Base-by-base conservation (phyloP, 495 filamentous ascomycete genomes). In the Cetradonia linearis region DNA sequence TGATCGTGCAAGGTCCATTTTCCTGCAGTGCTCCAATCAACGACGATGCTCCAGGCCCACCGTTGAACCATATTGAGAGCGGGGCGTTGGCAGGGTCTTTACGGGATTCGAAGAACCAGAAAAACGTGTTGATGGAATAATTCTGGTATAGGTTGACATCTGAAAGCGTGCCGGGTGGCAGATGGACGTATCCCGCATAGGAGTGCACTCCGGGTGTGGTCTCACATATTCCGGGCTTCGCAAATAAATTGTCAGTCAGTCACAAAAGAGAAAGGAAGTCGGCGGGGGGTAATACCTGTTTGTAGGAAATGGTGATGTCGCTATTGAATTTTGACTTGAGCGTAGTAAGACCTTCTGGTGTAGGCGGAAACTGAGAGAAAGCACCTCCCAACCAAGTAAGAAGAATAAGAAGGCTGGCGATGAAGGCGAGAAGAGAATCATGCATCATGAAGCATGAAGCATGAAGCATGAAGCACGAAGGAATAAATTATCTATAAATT, bases 11-110 rank as follows among this genome's bases (percentile, higher is more conserved):
- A 3, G 83, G 83, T 0, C 83, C 83, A 65, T 82, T 81, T 65
- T 86, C 83, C 61, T 81, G 71, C 63, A 87, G 77, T 10, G 86
- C 69, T 16, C 83, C 83, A 59, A 84, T 80, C 76, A 85, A 79
- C 1, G 76, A 78, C 3, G 76, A 78, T 46, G 74, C 78, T 18
- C 83, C 83, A 0, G 83, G 82, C 0, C 83, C 84, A 63, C 75
- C 70, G 61, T 81, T 78, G 70, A 77, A 80, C 78, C 78, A 81
- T 36, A 78, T 76, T 30, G 77, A 70, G 10, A 81, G 61, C 0
- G 78, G 78, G 3, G 78, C 78, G 59, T 76, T 79, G 27, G 66
- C 67, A 1, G 78, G 78, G 61, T 79, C 73, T 42, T 76, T 71
- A 3, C 77, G 66, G 31, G 77, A 69, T 60, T 79, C 77, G 31